Evolutionary conservation across 441 rosid genomes (phyloP), one percentile per base, ranked within the genome.

Genomic region (Adansonia gregorii): DNA sequence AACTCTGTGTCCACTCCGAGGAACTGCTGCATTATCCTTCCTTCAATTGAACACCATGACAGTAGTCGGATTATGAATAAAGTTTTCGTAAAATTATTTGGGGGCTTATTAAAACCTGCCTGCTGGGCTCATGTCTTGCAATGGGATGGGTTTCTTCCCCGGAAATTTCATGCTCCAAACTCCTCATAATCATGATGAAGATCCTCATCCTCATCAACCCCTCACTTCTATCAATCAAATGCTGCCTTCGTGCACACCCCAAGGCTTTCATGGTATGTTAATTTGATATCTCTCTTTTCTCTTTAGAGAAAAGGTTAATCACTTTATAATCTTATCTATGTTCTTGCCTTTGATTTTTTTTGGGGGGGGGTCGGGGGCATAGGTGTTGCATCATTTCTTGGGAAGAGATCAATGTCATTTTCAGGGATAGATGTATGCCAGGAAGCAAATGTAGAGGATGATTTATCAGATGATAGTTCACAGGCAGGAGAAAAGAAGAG

Each of bases 401-500:
- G 95, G 80, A 91, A 93, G 85, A 87, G 94, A 83, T 86, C 94
- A 74, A 82, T 89, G 84, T 81, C 89, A 11, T 87, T 82, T 80
- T 76, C 91, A 39, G 89, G 87, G 43, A 83, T 87, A 3, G 92
- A 87, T 43, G 85, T 56, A 46, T 74, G 87, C 46, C 86, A 85
- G 75, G 88, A 86, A 31, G 83, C 60, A 4, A 86, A 85, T 35
- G 97, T 88, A 7, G 94, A 91, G 55, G 97, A 92, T 31, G 98
- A 93, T 51, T 87, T 91, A 72, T 92, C 97, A 14, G 99, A 95
- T 59, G 99, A 95, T 80, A 97, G 97, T 46, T 93, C 94, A 65
- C 95, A 92, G 67, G 89, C 92, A 49, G 98, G 98, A 77, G 99
- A 95, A 83, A 93, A 92, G 87, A 95, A 95, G 86, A 91, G 93